Conservation (phyloP, 192 early-diverging fungal genomes). For the Umbelopsis ramanniana region DNA sequence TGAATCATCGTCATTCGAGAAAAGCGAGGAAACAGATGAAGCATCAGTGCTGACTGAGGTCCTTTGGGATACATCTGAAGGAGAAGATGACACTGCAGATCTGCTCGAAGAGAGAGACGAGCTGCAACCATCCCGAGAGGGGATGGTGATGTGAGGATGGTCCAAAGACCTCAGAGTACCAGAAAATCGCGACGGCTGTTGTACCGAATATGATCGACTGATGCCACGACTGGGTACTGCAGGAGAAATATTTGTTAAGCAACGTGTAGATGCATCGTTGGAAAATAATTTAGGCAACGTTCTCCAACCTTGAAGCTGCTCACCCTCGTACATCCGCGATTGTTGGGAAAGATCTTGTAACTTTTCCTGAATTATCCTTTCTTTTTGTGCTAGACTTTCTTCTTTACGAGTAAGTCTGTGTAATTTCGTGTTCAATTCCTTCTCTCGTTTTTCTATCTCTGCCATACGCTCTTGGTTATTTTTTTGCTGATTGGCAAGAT, state of each 20-base stretch:
- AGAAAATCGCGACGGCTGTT: not conserved
- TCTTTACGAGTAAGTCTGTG: not conserved
- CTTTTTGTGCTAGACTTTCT: constrained; percentile 2
- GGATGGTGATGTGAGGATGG: not conserved
- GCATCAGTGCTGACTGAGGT: not conserved
- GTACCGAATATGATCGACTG: constrained; percentile 9
- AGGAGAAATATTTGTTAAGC: not conserved
- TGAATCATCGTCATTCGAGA: not conserved
- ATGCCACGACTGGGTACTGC: not conserved
- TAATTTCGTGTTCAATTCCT: not conserved
- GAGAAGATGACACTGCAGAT: not conserved
- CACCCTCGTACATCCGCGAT: not conserved
- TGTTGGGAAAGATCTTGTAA: not conserved
- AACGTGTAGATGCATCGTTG: not conserved
- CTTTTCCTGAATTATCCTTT: not conserved
- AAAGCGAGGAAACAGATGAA: constrained; percentile 9
- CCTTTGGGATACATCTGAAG: not conserved
- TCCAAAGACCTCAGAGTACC: not conserved
- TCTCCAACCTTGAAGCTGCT: not conserved
- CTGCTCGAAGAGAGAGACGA: not conserved
- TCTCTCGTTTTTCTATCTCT: constrained; percentile 1
- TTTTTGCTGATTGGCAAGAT: not conserved
- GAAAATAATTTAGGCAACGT: not conserved
- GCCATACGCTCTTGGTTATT: constrained; percentile 2
- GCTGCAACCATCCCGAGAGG: not conserved